Percentiles rank a stretch among this genome's conserved stretches.
Conservation (phyloP, 2,329 filamentous ascomycete species). For the Beauveria brongniartii region DNA sequence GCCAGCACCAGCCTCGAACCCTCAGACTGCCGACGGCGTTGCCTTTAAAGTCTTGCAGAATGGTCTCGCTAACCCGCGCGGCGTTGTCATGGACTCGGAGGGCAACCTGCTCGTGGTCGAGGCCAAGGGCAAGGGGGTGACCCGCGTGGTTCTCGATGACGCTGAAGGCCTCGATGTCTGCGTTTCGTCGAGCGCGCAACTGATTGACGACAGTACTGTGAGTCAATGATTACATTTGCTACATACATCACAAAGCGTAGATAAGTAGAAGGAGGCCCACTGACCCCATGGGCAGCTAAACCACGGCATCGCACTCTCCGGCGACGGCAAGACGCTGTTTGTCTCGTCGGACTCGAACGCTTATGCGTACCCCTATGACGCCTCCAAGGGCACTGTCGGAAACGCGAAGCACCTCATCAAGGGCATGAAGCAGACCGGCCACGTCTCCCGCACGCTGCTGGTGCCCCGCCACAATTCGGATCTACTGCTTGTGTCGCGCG, state of each 20-base stretch:
- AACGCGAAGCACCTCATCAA: conserved; percentile 39
- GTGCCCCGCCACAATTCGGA: conserved; percentile 42
- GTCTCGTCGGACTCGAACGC: conserved; percentile 45
- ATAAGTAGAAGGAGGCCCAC: not conserved
- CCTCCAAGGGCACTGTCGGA: conserved; percentile 35
- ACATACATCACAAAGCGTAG: not conserved
- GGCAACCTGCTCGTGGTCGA: conserved; percentile 31
- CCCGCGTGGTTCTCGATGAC: conserved; percentile 25
- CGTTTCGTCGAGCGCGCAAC: conserved; percentile 19
- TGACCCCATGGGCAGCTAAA: conserved; percentile 30
- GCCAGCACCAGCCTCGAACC: conserved; percentile 8
- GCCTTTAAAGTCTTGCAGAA: conserved; percentile 20
- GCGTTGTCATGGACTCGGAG: conserved; percentile 26
- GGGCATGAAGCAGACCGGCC: conserved; percentile 50
- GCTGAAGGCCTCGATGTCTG: conserved; percentile 22
- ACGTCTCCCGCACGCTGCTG: conserved; percentile 55
- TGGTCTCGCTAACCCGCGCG: conserved; percentile 21
- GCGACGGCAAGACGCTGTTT: conserved; percentile 38
- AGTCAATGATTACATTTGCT: not conserved
- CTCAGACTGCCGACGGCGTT: conserved; percentile 19
- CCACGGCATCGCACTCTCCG: conserved; percentile 40
- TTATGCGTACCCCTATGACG: conserved; percentile 54
- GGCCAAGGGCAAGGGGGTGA: conserved; percentile 22
- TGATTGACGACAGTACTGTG: conserved; percentile 21
- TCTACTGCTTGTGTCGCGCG: conserved; percentile 53